Conservation (phyloP, 2,329 filamentous ascomycete species). For the Apiospora koreana region DNA sequence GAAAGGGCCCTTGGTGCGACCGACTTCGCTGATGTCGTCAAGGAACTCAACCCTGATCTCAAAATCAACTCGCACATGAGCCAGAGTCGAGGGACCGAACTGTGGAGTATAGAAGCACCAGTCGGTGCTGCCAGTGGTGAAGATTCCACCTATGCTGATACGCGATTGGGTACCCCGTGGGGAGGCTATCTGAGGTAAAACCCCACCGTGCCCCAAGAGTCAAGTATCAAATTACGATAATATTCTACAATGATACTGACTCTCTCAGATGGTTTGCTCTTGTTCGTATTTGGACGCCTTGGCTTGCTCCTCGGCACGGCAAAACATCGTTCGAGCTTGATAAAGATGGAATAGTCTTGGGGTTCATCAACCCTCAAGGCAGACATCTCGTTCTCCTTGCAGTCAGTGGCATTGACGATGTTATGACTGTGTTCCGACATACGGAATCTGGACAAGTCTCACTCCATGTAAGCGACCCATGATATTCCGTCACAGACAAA, state of each 20-base stretch:
- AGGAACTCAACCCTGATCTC: conserved; percentile 57
- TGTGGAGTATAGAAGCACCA: conserved; percentile 67
- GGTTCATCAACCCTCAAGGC: conserved; percentile 73
- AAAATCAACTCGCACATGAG: conserved; percentile 56
- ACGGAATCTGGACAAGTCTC: conserved; percentile 65
- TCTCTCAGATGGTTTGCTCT: conserved; percentile 73
- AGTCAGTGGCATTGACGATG: conserved; percentile 71
- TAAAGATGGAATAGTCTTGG: conserved; percentile 76
- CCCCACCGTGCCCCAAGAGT: neutral
- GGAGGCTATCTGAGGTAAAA: conserved; percentile 53
- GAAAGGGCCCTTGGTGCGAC: conserved; percentile 32
- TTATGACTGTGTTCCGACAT: conserved; percentile 69
- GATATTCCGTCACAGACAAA: neutral
- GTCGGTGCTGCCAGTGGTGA: conserved; percentile 59
- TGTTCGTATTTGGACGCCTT: conserved; percentile 77
- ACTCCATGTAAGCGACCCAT: conserved; percentile 56
- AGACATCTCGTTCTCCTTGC: conserved; percentile 77
- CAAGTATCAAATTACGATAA: neutral
- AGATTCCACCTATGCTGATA: conserved; percentile 56
- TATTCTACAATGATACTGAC: neutral
- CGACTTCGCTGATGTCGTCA: conserved; percentile 57
- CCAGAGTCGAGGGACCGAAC: conserved; percentile 66
- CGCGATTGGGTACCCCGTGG: conserved; percentile 65
- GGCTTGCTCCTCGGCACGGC: conserved; percentile 88
- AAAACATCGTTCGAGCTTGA: conserved; percentile 65